phyloP scores from a whole-genome alignment of 345 rosid species.

The Murraya paniculata region DNA sequence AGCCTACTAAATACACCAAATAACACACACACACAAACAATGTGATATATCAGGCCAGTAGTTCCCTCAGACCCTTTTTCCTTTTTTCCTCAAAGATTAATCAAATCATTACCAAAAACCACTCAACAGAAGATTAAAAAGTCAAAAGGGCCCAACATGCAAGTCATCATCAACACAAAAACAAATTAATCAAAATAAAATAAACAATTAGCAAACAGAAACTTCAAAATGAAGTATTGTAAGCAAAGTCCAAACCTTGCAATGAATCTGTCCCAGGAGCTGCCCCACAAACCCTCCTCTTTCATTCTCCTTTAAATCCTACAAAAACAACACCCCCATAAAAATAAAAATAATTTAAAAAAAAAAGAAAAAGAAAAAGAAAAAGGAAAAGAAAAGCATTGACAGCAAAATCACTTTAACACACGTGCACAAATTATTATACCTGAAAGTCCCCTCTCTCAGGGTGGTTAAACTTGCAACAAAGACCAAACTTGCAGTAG shows the following conservation, averaged over 20 bases:
- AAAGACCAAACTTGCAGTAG: conserved; percentile 17
- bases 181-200: conserved; percentile 8
- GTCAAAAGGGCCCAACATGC: neutral
- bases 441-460: conserved; percentile 3
- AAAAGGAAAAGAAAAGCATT: neutral
- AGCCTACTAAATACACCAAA: neutral
- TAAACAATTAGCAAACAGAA: neutral
- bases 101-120: neutral
- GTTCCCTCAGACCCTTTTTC: neutral
- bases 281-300: conserved; percentile 17
- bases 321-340: neutral
- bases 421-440: neutral
- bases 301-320: conserved; percentile 19
- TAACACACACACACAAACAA: too few relatives aligned
- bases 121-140: neutral
- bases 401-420: neutral
- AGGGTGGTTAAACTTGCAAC: conserved; percentile 35
- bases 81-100: neutral
- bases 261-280: conserved; percentile 12
- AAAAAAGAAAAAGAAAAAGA: neutral
- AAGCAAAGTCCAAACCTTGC: conserved; percentile 30
- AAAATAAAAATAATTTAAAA: neutral
- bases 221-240: neutral
- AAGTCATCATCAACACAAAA: conserved; percentile 1
- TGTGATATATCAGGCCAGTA: neutral